These are phyloP conservation scores for Parachaetomium inaequale DNA, from an alignment of 495 filamentous ascomycete species.

Conservation along the genomic window DNA sequence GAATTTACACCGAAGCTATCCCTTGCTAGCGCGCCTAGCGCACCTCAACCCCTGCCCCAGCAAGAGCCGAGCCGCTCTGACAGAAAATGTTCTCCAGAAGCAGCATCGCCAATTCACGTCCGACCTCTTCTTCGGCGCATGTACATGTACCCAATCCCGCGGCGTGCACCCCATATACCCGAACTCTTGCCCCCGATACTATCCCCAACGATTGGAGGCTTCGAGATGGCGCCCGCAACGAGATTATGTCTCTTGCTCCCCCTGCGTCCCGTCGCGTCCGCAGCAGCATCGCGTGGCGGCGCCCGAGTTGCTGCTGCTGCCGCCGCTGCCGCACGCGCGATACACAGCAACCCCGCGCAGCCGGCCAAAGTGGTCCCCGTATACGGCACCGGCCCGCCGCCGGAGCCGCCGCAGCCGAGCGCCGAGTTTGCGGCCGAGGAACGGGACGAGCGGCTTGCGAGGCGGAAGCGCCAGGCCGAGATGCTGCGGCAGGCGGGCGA, in stretches of 20 bases:
- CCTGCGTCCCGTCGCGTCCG: background rate
- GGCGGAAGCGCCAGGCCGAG: constrained; percentile 53
- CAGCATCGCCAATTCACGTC: background rate
- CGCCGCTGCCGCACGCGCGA: constrained; percentile 22
- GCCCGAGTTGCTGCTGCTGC: background rate
- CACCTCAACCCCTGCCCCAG: background rate
- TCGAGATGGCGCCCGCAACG: constrained; percentile 23
- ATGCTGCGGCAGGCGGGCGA: constrained; percentile 47
- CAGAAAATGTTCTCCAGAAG: constrained; percentile 5
- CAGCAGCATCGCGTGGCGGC: background rate
- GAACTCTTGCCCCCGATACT: background rate
- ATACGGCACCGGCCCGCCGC: constrained; percentile 81
- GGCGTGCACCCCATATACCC: constrained; percentile 2
- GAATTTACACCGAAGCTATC: background rate
- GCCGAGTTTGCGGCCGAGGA: constrained; percentile 31
- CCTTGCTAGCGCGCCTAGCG: background rate
- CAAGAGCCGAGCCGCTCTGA: background rate
- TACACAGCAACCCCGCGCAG: constrained; percentile 41
- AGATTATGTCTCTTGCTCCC: constrained; percentile 19
- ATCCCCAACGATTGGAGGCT: background rate
- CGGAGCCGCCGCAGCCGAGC: constrained; percentile 46
- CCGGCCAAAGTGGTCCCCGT: constrained; percentile 57
- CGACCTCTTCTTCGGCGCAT: background rate
- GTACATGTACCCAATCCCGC: constrained; percentile 19
- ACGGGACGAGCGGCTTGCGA: constrained; percentile 40